Percentiles rank a stretch among this genome's conserved stretches.
phyloP scores from a whole-genome alignment of 164 flowering plant species.

The Liriodendron chinense region DNA sequence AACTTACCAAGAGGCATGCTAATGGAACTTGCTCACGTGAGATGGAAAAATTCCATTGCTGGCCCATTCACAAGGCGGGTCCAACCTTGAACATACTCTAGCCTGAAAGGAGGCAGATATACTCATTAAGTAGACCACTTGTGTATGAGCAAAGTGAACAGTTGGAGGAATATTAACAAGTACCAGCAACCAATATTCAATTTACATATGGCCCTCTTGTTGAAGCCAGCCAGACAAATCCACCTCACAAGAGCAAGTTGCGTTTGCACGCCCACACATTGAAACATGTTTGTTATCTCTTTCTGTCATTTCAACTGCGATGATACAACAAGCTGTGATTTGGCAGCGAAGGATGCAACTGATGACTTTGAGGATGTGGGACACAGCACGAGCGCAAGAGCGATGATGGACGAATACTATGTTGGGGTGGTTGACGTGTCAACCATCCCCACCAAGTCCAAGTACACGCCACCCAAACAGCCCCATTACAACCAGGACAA shows the following conservation, averaged over 20 bases:
- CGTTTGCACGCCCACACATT: background rate
- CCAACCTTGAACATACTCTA: no score
- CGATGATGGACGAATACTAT: constrained; percentile 57
- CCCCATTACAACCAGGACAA: constrained; percentile 65
- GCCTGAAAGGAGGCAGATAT: no score
- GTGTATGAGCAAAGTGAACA: no score
- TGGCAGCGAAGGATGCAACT: constrained; percentile 79
- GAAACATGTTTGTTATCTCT: background rate
- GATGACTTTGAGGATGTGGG: constrained; percentile 89
- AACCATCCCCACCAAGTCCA: constrained; percentile 43
- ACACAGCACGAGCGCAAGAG: constrained; percentile 63
- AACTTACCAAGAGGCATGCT: background rate
- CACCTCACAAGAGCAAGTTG: no score
- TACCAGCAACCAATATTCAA: no score
- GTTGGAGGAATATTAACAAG: no score
- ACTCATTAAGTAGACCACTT: no score
- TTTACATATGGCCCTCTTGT: no score
- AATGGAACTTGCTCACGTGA: background rate
- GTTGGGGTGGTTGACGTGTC: constrained; percentile 54
- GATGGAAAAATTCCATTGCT: no score
- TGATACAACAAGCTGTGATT: background rate
- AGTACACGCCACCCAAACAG: constrained; percentile 51
- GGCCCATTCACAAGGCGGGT: no score
- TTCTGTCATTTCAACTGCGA: background rate
- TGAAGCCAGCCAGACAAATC: no score